Base-by-base conservation (phyloP, 441 rosid species). In the Adansonia rubrostipa region DNA sequence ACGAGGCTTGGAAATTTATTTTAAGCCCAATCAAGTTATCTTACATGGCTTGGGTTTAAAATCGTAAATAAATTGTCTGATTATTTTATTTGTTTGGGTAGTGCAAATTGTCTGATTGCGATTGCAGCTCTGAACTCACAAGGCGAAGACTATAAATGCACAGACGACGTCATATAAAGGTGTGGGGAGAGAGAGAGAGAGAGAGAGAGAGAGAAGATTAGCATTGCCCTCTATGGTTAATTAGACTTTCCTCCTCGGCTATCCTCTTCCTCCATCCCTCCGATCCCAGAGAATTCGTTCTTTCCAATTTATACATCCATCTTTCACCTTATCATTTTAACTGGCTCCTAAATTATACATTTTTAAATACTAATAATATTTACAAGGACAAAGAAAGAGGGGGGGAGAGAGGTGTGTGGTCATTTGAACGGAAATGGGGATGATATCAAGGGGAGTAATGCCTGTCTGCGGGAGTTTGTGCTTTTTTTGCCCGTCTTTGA, bases 401-500 rank as follows among this genome's bases (percentile, higher is more conserved):
- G 56, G 60, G 60, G 24, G 44, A 50, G 22, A 22, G 74, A n/a
- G 48, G 48, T 14, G 50, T 65, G 42, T 65, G 67, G 10, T 65
- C 42, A 6, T 50, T 70, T 51, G 74, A 70, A 40, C 74, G 60
- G 45, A 13, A 70, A 71, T 71, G 61, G 74, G 74, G 74, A 28
- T 51, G 74, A 71, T 71, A 15, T 51, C 61, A 22, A 71, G 22
- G 62, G 74, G 62, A 71, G 62, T 71, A 47, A 53, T 53, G 74
- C 74, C 74, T 71, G 62, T 71, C 24, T 71, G 74, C 74, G 74
- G 74, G 15, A 71, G 74, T 51, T 51, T 71, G 19, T 71, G 74
- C 61, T 71, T 71, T 54, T 71, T 71, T 71, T 71, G 74, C 76
- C 94, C 96, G 3, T 77, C 92, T 13, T 83, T 93, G 77, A 86